phyloP scores from a whole-genome alignment of 257 asterid species.

The Solanum sitiens region DNA sequence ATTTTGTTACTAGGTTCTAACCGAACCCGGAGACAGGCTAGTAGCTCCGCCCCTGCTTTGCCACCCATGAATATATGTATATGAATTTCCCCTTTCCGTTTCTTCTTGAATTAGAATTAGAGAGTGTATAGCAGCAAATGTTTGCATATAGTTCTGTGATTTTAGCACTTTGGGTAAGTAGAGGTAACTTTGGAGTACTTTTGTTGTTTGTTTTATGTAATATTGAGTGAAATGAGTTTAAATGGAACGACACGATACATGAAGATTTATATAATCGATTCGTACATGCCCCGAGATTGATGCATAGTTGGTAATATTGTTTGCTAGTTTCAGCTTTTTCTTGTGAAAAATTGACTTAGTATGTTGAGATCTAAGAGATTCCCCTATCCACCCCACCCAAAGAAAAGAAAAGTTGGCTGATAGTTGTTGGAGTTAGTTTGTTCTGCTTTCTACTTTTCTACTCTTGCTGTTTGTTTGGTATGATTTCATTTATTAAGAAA shows the following conservation, averaged over 20 bases:
- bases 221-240: neutral
- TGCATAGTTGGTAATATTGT: neutral
- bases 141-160: neutral
- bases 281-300: neutral
- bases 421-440: neutral
- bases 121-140: neutral
- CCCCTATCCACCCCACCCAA: neutral
- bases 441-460: neutral
- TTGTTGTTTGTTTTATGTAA: neutral
- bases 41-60: neutral
- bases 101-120: neutral
- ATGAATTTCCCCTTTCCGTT: neutral
- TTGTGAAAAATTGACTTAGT: neutral
- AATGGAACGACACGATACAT: neutral
- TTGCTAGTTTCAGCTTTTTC: neutral
- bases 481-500: neutral
- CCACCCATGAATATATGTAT: neutral
- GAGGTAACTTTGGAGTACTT: neutral
- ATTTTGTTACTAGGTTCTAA: neutral
- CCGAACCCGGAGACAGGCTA: neutral
- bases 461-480: neutral
- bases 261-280: neutral
- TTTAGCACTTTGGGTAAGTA: neutral
- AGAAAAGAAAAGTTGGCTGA: neutral
- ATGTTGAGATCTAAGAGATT: neutral